A percentile compares a stretch with the other conserved stretches of the same genome.
These are phyloP conservation scores for Azolla pinnata DNA, from an alignment of 75 land plant species.

Conservation along the genomic window DNA sequence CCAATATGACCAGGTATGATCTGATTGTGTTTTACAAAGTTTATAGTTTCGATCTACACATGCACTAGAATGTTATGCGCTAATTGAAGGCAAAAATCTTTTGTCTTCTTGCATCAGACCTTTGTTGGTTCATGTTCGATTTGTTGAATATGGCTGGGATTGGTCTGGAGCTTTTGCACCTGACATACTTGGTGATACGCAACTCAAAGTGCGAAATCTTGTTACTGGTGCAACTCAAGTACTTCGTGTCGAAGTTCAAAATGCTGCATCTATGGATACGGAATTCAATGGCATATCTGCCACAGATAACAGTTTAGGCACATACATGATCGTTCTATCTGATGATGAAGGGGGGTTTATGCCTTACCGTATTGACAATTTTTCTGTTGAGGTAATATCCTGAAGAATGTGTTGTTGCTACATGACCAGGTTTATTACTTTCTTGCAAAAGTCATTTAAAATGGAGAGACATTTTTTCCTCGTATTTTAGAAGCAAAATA, in stretches of 20 bases:
- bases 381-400: slow-evolving; percentile 68
- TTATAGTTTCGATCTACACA: no score
- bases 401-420: no score
- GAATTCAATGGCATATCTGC: slow-evolving; percentile 40
- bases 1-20: slow-evolving; percentile 61
- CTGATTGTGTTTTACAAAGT: no score
- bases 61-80: no score
- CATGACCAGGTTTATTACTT: no score
- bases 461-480: no score
- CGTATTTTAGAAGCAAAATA: no score
- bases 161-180: slow-evolving; percentile 97
- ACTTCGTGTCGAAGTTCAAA: slow-evolving; percentile 81
- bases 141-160: slow-evolving; percentile 81
- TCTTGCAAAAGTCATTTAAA: no score
- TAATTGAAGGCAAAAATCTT: no score
- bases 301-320: slow-evolving; percentile 49
- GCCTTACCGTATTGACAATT: slow-evolving; percentile 97
- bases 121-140: slow-evolving; percentile 63
- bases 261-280: slow-evolving; percentile 37
- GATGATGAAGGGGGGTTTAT: slow-evolving; percentile 93
- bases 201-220: slow-evolving; percentile 76
- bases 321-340: slow-evolving; percentile 64
- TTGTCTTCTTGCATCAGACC: no score
- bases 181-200: slow-evolving; percentile 82
- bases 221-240: slow-evolving; percentile 47